Base-by-base conservation (phyloP, 495 filamentous ascomycete species). In the Cercophora scortea region DNA sequence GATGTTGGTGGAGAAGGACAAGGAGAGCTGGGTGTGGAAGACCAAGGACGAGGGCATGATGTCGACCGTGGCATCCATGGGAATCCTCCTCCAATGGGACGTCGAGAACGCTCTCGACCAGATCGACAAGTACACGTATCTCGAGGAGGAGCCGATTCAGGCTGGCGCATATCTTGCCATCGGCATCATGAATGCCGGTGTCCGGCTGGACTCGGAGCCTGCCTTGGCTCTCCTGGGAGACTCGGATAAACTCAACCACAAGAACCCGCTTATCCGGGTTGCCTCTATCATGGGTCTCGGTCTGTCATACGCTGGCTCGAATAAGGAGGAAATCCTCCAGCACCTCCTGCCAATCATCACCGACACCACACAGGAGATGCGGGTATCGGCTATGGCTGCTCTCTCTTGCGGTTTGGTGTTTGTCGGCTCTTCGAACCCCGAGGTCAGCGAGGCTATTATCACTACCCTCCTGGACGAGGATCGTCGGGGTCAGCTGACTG, bases 31-130 rank as follows among this genome's bases (percentile, higher is more conserved):
- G 94, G 87, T 97, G 3, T 97, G 90, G 87, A 99, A 97, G 73
- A 97, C 94, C 10, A 97, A 97, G 70, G 91, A 96, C 36, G 91
- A 96, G 57, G 91, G 91, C 57, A 94, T 94, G 92, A 79, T 95
- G 69, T 96, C 92, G 16, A 96, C 92, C 4, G 87, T 92, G 13
- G 93, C 93, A 8, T 97, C 93, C 3, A 69, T 95, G 51, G 93
- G 93, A 52, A 89, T 91, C 67, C 74, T 99, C 19, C 71, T 93
- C 50, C 82, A 90, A 61, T 92, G 93, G 83, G 94, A 97, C 62
- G 84, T 95, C 50, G 90, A 95, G 54, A 79, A 72, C 51, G 94
- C 90, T 15, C 71, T 99, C 48, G 88, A 93, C 60, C 88, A 89
- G 66, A 90, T 96, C 62, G 90, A 97, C 63, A 90, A 87, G 63